Evolutionary conservation across 768 basidiomycete species (phyloP), one percentile per base, ranked within the genome.

Genomic region (Suillus fuscotomentosus): DNA sequence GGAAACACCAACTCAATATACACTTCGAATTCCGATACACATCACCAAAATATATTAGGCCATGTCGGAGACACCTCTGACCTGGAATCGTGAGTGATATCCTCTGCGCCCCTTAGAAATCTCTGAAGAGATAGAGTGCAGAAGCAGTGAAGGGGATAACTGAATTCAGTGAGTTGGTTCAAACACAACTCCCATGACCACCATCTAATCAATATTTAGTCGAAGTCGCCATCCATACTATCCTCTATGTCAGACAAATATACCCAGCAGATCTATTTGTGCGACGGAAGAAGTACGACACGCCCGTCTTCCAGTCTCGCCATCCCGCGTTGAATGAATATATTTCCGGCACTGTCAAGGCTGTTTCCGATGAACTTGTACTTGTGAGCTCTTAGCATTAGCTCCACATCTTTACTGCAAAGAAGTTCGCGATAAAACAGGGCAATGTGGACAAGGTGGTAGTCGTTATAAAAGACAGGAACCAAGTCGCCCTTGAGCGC

Each of bases 301-400:
- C 90, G 0, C 91, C 94, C 0, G 94, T 97, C 11, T 98, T 88
- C 72, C 95, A 97, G 77, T 94, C 93, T 4, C 87, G 95, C n/a
- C 93, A 96, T 73, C 95, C 95, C 2, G 85, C 86, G 48, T 80
- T 99, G 60, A 91, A 92, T 67, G 88, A 90, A 53, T 99, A 97
- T 73, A 90, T 99, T 63, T 86, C 92, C n/a, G 91, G 91, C 22
- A 90, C 93, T 3, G 82, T 95, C 63, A 90, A 89, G 70, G 89
- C 92, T n/a, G 76, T 95, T 36, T 82, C 84, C 22, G 91, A 92
- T 54, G 94, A 97, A 74, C 81, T 97, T 15, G 73, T 80, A 22
- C 79, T 81, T 63, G 94, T 94, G 69, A 65, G 81, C 60, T 17
- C 27, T 31, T 27, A 27, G 10, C 24, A 8, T 65, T 55, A 7